These are phyloP conservation scores for Cucurbita maxima DNA, from an alignment of 306 rosid genomes.

Conservation along the genomic window DNA sequence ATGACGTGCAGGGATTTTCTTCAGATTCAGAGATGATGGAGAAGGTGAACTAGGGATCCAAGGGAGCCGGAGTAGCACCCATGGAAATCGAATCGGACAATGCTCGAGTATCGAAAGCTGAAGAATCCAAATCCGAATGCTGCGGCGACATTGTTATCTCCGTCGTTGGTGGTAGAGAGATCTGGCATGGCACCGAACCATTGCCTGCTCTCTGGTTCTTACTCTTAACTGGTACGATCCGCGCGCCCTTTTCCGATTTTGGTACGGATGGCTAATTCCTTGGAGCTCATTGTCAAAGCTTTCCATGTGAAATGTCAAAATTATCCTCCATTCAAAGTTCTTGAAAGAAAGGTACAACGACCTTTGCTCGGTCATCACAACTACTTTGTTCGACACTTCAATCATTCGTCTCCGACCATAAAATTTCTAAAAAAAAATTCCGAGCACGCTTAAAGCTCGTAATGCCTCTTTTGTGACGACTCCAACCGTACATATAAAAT, in stretches of 20 bases:
- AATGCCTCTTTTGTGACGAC: no score
- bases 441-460: no score
- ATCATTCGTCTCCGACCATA: no score
- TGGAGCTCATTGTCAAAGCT: no score
- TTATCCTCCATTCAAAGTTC: no score
- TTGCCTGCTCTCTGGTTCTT: background rate
- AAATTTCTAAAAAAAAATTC: no score
- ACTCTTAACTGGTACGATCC: background rate
- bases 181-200: background rate
- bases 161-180: background rate
- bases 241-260: background rate
- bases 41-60: background rate
- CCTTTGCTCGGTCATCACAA: no score
- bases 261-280: no score
- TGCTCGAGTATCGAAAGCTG: background rate
- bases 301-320: no score
- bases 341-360: no score
- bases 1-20: slow-evolving; percentile 7
- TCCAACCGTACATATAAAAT: no score
- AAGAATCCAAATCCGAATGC: background rate
- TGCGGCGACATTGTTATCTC: background rate
- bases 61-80: background rate
- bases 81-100: background rate
- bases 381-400: no score
- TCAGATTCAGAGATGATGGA: slow-evolving; percentile 5